Evolutionary conservation across 257 asterid species (phyloP).

Genomic region (Solanum etuberosum): DNA sequence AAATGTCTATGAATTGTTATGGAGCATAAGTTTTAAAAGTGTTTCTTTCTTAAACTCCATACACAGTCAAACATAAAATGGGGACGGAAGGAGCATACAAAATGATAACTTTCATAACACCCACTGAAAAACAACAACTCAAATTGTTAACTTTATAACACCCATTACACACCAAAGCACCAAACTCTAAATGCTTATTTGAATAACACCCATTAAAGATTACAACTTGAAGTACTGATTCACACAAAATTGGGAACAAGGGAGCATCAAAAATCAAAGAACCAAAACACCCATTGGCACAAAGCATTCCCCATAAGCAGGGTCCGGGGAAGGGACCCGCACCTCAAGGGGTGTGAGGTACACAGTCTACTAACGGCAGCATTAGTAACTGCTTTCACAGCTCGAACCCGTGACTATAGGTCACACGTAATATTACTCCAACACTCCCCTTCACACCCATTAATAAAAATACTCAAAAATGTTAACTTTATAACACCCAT

Average conservation of each 20-base stretch:
- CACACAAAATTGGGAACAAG: background rate
- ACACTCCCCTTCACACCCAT: background rate
- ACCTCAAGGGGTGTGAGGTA: background rate
- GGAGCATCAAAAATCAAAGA: background rate
- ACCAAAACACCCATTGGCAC: background rate
- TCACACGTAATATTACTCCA: background rate
- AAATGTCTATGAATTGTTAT: background rate
- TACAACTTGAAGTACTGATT: background rate
- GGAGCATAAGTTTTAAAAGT: background rate
- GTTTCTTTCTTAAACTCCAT: background rate
- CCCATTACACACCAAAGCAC: background rate
- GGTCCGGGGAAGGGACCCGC: rapidly evolving
- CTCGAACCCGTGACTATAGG: background rate
- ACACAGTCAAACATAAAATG: background rate
- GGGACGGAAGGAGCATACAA: background rate
- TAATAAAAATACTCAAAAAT: too few relatives aligned
- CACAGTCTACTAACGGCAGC: background rate
- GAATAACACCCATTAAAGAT: background rate
- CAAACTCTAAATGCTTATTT: background rate
- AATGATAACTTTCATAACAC: background rate
- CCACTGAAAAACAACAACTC: background rate
- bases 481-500: too few relatives aligned
- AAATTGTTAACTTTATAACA: background rate
- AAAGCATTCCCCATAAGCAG: background rate
- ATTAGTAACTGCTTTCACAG: background rate